phyloP scores from a whole-genome alignment of 2,329 filamentous ascomycete genomes.

The Colletotrichum eleusines region DNA sequence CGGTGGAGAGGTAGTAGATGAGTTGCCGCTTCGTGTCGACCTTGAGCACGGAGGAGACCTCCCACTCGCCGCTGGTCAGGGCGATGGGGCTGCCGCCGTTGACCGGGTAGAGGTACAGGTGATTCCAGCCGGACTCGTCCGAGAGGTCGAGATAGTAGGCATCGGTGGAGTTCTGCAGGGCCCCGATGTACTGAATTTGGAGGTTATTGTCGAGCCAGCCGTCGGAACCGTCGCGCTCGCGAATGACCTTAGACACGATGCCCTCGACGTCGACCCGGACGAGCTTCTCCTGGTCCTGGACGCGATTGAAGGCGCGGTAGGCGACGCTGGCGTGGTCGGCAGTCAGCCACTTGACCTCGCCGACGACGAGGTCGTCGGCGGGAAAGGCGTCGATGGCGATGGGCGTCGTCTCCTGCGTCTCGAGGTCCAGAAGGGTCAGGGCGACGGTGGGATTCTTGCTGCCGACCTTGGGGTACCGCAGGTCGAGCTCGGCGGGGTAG shows the following conservation, averaged over 20 bases:
- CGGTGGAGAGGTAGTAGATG: conserved; percentile 74
- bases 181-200: conserved; percentile 67
- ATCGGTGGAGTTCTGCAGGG: conserved; percentile 51
- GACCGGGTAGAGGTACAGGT: conserved; percentile 74
- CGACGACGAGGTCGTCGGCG: conserved; percentile 72
- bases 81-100: conserved; percentile 65
- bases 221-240: conserved; percentile 68
- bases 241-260: conserved; percentile 59
- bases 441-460: conserved; percentile 74
- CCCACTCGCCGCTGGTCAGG: conserved; percentile 75
- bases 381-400: conserved; percentile 69
- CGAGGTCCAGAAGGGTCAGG: conserved; percentile 69
- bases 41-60: conserved; percentile 70
- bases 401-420: conserved; percentile 56
- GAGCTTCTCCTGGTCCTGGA: conserved; percentile 74
- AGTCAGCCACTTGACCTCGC: conserved; percentile 77
- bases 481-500: conserved; percentile 72
- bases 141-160: conserved; percentile 75
- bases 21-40: conserved; percentile 68
- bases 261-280: conserved; percentile 68
- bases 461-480: conserved; percentile 78
- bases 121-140: conserved; percentile 73
- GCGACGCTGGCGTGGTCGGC: conserved; percentile 70
- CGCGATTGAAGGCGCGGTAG: conserved; percentile 76
- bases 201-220: conserved; percentile 74